phyloP scores from a whole-genome alignment of 345 rosid genomes.

The Geranium brycei region DNA sequence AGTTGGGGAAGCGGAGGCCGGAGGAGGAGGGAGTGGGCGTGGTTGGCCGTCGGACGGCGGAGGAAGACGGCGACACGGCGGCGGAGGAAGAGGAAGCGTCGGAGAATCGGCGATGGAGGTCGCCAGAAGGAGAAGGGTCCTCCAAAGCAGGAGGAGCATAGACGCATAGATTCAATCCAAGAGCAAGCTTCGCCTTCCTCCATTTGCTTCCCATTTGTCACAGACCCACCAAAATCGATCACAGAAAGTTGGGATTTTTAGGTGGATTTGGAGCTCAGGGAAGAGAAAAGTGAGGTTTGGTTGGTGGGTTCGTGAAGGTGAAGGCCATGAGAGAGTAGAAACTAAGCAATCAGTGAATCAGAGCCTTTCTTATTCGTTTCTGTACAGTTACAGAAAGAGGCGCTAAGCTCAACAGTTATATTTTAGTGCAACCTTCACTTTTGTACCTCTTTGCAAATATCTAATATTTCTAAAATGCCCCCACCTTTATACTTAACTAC shows the following conservation, averaged over 20 bases:
- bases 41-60: constrained; percentile 22
- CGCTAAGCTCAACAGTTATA: neutral
- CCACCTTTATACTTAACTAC: neutral
- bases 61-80: constrained; percentile 1
- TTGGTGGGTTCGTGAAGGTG: neutral
- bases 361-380: neutral
- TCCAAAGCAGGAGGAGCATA: constrained; percentile 46
- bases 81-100: constrained; percentile 21
- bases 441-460: neutral
- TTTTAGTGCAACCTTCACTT: neutral
- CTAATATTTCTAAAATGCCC: neutral
- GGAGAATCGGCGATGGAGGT: constrained; percentile 19
- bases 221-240: neutral
- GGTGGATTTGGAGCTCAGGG: neutral
- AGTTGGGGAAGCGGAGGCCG: constrained; percentile 42
- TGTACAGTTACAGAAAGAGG: neutral
- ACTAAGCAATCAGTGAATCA: neutral
- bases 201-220: constrained; percentile 63
- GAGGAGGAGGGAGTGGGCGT: constrained; percentile 66
- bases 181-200: constrained; percentile 66
- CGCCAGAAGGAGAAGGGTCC: constrained; percentile 22
- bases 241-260: neutral
- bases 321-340: neutral
- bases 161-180: constrained; percentile 61
- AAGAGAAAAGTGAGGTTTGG: neutral